A percentile compares a stretch with the other conserved stretches of the same genome.
Evolutionary conservation across 2,329 filamentous ascomycete species (phyloP).

Genomic region (Monilinia fructicola): DNA sequence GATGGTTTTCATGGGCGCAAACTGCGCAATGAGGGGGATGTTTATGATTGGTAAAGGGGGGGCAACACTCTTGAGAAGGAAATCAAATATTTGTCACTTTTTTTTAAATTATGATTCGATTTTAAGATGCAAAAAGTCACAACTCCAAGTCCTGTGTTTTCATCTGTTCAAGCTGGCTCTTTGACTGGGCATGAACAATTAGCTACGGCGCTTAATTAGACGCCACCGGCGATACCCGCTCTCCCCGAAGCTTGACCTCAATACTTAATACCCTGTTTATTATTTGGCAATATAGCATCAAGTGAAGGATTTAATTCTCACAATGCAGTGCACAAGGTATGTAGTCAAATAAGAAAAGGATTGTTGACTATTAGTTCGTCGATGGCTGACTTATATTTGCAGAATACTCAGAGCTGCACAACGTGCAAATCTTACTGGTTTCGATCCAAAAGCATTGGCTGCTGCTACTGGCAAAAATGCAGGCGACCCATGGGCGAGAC

Average conservation of each 20-base stretch:
- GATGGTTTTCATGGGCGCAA: slow-evolving; percentile 41
- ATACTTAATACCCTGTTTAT: slow-evolving; percentile 1
- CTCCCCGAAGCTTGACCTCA: slow-evolving; percentile 6
- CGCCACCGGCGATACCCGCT: background rate
- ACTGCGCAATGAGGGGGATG: slow-evolving; percentile 25
- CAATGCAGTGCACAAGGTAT: slow-evolving; percentile 40
- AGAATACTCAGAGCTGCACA: slow-evolving; percentile 41
- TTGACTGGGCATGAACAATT: slow-evolving; percentile 14
- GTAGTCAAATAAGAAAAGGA: too few species aligned
- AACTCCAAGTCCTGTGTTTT: slow-evolving; percentile 17
- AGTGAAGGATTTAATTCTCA: slow-evolving; percentile 24
- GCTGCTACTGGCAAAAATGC: slow-evolving; percentile 63
- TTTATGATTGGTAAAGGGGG: background rate
- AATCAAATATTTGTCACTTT: slow-evolving; percentile 13
- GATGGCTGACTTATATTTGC: slow-evolving; percentile 27
- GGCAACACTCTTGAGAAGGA: slow-evolving; percentile 3
- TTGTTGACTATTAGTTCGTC: background rate
- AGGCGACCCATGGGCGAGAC: slow-evolving; percentile 65
- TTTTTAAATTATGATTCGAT: slow-evolving; percentile 2
- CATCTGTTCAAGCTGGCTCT: slow-evolving; percentile 17
- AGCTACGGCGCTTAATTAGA: slow-evolving; percentile 16
- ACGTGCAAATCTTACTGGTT: slow-evolving; percentile 80
- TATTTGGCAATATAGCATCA: slow-evolving; percentile 15
- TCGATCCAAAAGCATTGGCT: slow-evolving; percentile 80
- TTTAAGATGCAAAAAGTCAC: slow-evolving; percentile 16